A percentile compares a stretch with the other conserved stretches of the same genome.
Evolutionary conservation across 2,329 filamentous ascomycete species (phyloP).

Genomic region (Trichoderma guizhouense): DNA sequence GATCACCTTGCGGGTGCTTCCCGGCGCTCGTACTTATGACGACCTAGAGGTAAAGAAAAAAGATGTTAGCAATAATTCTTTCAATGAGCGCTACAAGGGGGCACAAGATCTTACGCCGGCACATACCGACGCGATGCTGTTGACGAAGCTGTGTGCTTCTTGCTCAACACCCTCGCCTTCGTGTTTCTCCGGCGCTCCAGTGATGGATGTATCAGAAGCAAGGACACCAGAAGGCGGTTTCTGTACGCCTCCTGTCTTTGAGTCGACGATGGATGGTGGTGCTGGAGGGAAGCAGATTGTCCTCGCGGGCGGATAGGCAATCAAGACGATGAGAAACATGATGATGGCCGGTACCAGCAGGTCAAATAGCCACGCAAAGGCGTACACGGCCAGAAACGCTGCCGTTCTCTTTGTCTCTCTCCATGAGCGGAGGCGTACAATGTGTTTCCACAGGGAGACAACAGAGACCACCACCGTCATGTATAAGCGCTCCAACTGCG

Average conservation of each 20-base stretch:
- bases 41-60: constrained; percentile 45
- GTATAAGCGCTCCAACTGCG: constrained; percentile 75
- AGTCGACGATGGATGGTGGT: constrained; percentile 68
- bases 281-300: constrained; percentile 70
- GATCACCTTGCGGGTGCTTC: constrained; percentile 68
- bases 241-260: constrained; percentile 68
- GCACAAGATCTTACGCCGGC: constrained; percentile 27
- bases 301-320: constrained; percentile 62
- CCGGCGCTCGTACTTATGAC: constrained; percentile 72
- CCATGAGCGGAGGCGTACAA: constrained; percentile 76
- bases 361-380: constrained; percentile 68
- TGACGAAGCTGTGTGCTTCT: constrained; percentile 78
- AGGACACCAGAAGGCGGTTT: constrained; percentile 73
- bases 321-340: constrained; percentile 59
- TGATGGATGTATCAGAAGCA: constrained; percentile 72
- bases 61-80: not conserved
- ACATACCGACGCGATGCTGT: constrained; percentile 53
- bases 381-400: constrained; percentile 56
- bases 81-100: not conserved
- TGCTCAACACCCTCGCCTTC: constrained; percentile 81
- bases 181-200: constrained; percentile 77
- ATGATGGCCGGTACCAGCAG: constrained; percentile 62
- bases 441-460: constrained; percentile 67
- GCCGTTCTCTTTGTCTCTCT: constrained; percentile 66
- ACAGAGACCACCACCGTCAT: constrained; percentile 71